These are phyloP conservation scores for Microdochium nivale DNA, from an alignment of 2,329 filamentous ascomycete genomes.

Conservation along the genomic window DNA sequence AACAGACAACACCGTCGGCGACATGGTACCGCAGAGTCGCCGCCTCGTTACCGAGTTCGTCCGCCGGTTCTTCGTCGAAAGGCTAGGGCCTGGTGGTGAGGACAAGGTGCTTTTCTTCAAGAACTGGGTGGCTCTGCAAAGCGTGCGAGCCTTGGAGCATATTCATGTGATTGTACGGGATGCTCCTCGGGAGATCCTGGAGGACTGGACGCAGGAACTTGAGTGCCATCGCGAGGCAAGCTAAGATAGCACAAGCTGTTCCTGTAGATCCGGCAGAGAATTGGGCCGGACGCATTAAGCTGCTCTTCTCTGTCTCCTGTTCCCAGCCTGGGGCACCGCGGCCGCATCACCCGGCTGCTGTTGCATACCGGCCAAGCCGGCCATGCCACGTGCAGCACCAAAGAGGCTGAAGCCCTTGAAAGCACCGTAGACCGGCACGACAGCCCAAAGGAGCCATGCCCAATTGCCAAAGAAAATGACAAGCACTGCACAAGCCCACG, in stretches of 20 bases:
- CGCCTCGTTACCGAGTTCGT: constrained; percentile 62
- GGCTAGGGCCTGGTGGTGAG: constrained; percentile 39
- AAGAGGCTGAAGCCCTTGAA: constrained; percentile 47
- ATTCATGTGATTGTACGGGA: constrained; percentile 67
- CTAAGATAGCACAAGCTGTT: constrained; percentile 3
- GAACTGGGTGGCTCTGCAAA: constrained; percentile 86
- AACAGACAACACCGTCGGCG: constrained; percentile 59
- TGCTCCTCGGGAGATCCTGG: constrained; percentile 40
- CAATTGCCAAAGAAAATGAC: constrained; percentile 75
- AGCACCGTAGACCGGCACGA: constrained; percentile 45
- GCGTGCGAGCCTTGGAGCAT: constrained; percentile 79
- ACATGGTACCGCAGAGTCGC: constrained; percentile 62
- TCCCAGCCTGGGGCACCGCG: constrained; percentile 30
- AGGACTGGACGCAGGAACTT: constrained; percentile 43
- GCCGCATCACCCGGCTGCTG: constrained; percentile 22
- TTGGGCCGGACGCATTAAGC: constrained; percentile 24
- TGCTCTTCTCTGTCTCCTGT: constrained; percentile 46
- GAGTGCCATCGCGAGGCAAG: constrained; percentile 23
- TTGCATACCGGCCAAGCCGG: constrained; percentile 41
- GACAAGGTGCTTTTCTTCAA: constrained; percentile 75
- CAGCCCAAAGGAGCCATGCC: constrained; percentile 49
- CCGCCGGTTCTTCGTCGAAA: constrained; percentile 55
- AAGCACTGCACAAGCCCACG: constrained; percentile 68
- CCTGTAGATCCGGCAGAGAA: too few relatives aligned
- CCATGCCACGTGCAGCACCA: constrained; percentile 45